These are phyloP conservation scores for Cystobasidium tubakii DNA, from an alignment of 768 basidiomycete species.

Conservation along the genomic window DNA sequence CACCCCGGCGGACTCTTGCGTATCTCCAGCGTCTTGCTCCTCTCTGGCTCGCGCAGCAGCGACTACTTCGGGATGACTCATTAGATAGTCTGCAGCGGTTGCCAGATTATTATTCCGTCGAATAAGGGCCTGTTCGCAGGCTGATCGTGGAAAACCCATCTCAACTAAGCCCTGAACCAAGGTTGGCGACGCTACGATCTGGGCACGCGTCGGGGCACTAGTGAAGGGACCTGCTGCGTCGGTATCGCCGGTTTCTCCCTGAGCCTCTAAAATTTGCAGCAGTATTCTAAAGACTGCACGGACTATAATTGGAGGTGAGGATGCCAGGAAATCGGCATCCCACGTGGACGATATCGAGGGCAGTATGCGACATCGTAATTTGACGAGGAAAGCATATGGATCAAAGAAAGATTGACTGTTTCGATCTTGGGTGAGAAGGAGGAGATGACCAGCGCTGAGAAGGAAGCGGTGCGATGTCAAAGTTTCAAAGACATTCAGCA, in stretches of 20 bases:
- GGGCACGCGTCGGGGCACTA: conserved; percentile 40
- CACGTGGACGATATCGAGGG: conserved; percentile 67
- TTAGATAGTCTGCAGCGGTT: conserved; percentile 77
- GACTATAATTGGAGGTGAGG: conserved; percentile 66
- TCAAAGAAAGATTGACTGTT: conserved; percentile 64
- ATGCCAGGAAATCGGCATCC: conserved; percentile 72
- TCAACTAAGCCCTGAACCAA: conserved; percentile 78
- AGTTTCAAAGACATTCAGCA: conserved; percentile 23
- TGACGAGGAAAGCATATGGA: conserved; percentile 77
- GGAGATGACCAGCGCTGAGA: conserved; percentile 19
- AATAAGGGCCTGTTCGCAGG: conserved; percentile 72
- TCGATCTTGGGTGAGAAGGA: conserved; percentile 30
- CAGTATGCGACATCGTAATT: conserved; percentile 63
- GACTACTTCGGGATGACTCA: conserved; percentile 73
- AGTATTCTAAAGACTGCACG: conserved; percentile 70
- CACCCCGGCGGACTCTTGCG: background rate
- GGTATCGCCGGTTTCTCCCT: conserved; percentile 59
- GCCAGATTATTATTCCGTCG: conserved; percentile 83
- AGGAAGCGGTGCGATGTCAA: conserved; percentile 26
- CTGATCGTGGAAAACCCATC: conserved; percentile 93
- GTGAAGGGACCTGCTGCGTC: conserved; percentile 40
- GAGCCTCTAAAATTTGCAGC: conserved; percentile 72
- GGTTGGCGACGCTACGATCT: conserved; percentile 63
- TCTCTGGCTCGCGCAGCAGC: conserved; percentile 42
- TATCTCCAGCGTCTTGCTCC: conserved; percentile 36